These are phyloP conservation scores for Simplicillium sp. DNA, from an alignment of 2,329 filamentous ascomycete species.

Conservation along the genomic window DNA sequence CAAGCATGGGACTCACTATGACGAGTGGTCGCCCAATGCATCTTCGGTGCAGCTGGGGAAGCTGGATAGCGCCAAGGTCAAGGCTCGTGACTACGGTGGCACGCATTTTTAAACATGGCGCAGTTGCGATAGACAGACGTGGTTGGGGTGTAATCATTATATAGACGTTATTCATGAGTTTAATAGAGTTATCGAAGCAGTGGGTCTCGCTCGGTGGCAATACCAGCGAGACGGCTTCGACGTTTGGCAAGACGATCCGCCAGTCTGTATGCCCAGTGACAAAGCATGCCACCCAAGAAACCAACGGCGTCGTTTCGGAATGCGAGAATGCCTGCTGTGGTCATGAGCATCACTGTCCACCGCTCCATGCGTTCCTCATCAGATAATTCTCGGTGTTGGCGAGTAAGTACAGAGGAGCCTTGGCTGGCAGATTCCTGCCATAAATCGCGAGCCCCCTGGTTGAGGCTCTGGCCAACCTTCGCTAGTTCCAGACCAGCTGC, in stretches of 20 bases:
- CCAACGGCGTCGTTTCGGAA: slow-evolving; percentile 88
- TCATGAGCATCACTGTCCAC: slow-evolving; percentile 87
- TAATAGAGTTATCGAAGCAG: slow-evolving; percentile 14
- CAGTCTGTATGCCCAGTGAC: slow-evolving; percentile 58
- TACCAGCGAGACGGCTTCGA: slow-evolving; percentile 13
- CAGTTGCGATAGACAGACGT: too few species aligned
- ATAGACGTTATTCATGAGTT: not conserved
- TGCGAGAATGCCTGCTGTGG: slow-evolving; percentile 69
- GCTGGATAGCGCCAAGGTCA: not conserved
- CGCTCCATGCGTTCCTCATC: slow-evolving; percentile 63
- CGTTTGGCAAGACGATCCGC: slow-evolving; percentile 32
- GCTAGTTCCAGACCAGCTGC: slow-evolving; percentile 82
- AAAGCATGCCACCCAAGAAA: slow-evolving; percentile 72
- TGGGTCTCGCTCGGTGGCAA: slow-evolving; percentile 17
- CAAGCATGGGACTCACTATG: slow-evolving; percentile 16
- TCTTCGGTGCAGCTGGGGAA: not conserved
- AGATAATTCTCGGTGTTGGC: slow-evolving; percentile 42
- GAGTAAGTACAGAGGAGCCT: slow-evolving; percentile 18
- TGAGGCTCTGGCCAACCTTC: slow-evolving; percentile 75
- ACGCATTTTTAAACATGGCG: not conserved
- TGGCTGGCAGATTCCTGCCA: slow-evolving; percentile 41
- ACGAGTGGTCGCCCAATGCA: slow-evolving; percentile 6
- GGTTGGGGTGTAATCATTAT: slow-evolving; percentile 1
- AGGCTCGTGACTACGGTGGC: too few species aligned
- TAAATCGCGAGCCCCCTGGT: slow-evolving; percentile 56